phyloP scores from a whole-genome alignment of 106 monocot genomes.

The Acorus calamus region DNA sequence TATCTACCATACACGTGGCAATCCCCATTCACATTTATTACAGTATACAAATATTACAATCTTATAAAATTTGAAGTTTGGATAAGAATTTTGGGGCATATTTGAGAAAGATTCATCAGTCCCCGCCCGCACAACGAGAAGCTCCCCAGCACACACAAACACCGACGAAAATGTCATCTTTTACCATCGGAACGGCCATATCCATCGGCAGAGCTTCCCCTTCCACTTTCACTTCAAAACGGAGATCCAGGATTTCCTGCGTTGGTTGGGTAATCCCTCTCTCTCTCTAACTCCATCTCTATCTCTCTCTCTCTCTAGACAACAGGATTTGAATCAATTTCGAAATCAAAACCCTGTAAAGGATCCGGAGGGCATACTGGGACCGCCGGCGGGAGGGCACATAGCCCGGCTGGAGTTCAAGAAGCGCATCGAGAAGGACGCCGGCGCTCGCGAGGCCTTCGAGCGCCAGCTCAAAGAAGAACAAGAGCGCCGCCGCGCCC shows the following conservation, averaged over 20 bases:
- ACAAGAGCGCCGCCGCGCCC: constrained; percentile 44
- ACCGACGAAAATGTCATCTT: no score
- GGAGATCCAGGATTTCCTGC: constrained; percentile 27
- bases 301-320: not conserved
- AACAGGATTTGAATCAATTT: not conserved
- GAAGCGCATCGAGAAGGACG: constrained; percentile 62
- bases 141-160: no score
- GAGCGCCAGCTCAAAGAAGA: constrained; percentile 61
- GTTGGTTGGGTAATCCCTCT: constrained; percentile 37
- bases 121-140: no score
- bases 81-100: no score
- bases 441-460: constrained; percentile 53
- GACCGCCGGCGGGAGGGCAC: constrained; percentile 59
- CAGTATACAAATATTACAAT: no score
- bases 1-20: no score
- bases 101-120: no score
- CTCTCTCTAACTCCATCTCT: not conserved
- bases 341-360: not conserved
- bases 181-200: no score
- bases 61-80: no score
- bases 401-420: constrained; percentile 70
- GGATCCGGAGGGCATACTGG: constrained; percentile 94
- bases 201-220: no score
- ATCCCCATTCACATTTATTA: no score
- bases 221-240: no score